Evolutionary conservation across 805 yeast genomes (phyloP).

Genomic region (Starmerella riodocensis): DNA sequence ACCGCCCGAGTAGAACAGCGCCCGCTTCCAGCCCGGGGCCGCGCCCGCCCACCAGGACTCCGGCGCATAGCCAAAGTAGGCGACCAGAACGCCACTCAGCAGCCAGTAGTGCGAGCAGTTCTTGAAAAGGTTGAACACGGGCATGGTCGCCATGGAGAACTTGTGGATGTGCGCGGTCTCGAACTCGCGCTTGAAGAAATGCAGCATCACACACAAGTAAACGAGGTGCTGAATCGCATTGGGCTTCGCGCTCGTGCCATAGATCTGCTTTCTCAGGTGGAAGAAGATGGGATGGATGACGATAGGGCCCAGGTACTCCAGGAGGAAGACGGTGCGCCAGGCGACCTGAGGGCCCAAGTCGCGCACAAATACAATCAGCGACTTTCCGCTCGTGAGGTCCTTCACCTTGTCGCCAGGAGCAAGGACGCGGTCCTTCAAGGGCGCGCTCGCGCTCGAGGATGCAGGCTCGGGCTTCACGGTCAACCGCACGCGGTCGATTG

Average conservation of each 20-base stretch:
- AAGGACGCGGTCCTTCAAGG: constrained; percentile 32
- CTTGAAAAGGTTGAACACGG: constrained; percentile 70
- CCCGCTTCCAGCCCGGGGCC: constrained; percentile 9
- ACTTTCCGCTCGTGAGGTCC: constrained; percentile 34
- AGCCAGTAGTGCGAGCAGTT: constrained; percentile 89
- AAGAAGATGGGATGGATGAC: constrained; percentile 57
- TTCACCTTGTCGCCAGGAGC: constrained; percentile 34
- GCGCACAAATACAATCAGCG: constrained; percentile 46
- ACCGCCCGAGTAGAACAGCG: constrained; percentile 22
- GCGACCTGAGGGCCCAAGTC: constrained; percentile 88
- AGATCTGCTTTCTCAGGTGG: constrained; percentile 27
- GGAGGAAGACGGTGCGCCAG: constrained; percentile 79
- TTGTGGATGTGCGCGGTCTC: constrained; percentile 77
- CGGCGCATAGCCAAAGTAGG: constrained; percentile 39
- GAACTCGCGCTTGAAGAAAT: constrained; percentile 74
- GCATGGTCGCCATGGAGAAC: constrained; percentile 88
- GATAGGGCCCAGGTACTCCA: constrained; percentile 86
- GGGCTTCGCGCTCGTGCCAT: constrained; percentile 30
- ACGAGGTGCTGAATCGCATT: constrained; percentile 43
- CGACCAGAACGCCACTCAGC: constrained; percentile 56
- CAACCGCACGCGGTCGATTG: constrained; percentile 44
- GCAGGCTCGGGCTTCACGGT: constrained; percentile 26
- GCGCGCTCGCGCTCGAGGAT: constrained; percentile 22
- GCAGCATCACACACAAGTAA: constrained; percentile 47
- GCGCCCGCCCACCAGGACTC: constrained; percentile 23